A percentile compares a stretch with the other conserved stretches of the same genome.
phyloP scores from a whole-genome alignment of 345 rosid species.

The Alliaria petiolata region DNA sequence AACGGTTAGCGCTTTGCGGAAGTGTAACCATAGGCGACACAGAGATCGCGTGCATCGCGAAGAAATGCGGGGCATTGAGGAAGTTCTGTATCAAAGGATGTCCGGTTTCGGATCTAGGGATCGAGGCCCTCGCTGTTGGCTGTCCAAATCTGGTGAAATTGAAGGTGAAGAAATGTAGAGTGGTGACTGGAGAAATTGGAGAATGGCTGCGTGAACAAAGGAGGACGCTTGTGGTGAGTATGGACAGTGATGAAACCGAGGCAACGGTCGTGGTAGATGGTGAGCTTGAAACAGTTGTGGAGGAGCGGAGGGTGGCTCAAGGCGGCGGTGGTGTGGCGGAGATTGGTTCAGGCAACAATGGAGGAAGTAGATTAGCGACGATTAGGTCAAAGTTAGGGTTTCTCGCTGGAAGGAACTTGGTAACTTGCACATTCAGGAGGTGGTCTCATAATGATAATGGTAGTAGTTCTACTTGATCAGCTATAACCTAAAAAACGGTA shows the following conservation, averaged over 20 bases:
- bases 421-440: constrained; percentile 52
- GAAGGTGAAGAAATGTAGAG: constrained; percentile 84
- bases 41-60: constrained; percentile 67
- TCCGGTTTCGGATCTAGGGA: constrained; percentile 63
- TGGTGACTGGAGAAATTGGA: constrained; percentile 55
- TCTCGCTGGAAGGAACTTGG: constrained; percentile 51
- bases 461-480: constrained; percentile 35
- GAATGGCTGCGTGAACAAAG: constrained; percentile 60
- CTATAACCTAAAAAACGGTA: background rate
- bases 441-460: constrained; percentile 43
- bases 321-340: constrained; percentile 39
- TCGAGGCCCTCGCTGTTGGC: constrained; percentile 68
- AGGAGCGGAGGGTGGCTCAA: constrained; percentile 53
- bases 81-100: constrained; percentile 91
- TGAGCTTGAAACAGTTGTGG: constrained; percentile 36
- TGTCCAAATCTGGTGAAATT: constrained; percentile 80
- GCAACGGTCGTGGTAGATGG: constrained; percentile 16
- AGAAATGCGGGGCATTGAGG: constrained; percentile 63
- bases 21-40: constrained; percentile 67
- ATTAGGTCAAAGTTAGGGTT: constrained; percentile 53
- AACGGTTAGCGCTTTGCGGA: constrained; percentile 76
- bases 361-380: constrained; percentile 50
- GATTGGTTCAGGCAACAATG: constrained; percentile 24
- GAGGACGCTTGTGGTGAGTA: constrained; percentile 53
- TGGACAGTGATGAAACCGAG: constrained; percentile 47